Percentiles rank a stretch among this genome's conserved stretches.
phyloP scores from a whole-genome alignment of 1,284 basidiomycete species.

The Waitea zeae region DNA sequence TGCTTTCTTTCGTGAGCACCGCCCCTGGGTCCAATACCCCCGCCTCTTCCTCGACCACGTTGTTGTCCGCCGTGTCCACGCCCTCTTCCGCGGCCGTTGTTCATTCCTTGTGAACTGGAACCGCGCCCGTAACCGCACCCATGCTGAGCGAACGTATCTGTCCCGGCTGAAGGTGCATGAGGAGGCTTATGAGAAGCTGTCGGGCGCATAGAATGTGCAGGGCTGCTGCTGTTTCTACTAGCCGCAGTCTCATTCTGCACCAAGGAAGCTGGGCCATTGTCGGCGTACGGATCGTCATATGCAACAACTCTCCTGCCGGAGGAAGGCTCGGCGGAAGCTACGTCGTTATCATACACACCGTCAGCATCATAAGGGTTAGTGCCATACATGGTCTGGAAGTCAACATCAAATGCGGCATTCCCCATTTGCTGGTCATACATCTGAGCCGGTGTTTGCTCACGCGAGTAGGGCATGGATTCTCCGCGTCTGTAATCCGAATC shows the following conservation, averaged over 20 bases:
- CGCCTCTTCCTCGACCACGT: slow-evolving; percentile 19
- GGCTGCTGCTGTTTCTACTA: no score
- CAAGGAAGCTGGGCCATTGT: no score
- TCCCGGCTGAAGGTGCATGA: no score
- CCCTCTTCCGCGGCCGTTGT: slow-evolving; percentile 10
- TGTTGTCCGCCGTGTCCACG: slow-evolving; percentile 7
- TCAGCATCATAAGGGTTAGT: slow-evolving; percentile 41
- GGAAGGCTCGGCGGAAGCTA: slow-evolving; percentile 26
- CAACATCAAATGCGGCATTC: no score
- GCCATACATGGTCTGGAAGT: background rate
- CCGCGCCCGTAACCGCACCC: slow-evolving; percentile 27
- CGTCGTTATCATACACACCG: slow-evolving; percentile 10
- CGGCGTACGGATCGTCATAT: slow-evolving; percentile 67
- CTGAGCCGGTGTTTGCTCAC: slow-evolving; percentile 22
- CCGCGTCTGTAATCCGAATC: slow-evolving; percentile 4
- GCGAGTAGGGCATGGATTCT: background rate
- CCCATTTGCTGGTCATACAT: slow-evolving; percentile 35
- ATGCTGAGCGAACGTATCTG: no score
- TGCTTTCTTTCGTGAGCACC: slow-evolving; percentile 4
- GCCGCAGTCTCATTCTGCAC: no score
- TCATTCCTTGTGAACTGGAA: background rate
- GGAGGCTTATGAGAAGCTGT: no score
- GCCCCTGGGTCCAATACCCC: slow-evolving; percentile 11
- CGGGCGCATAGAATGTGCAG: no score
- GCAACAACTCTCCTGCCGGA: slow-evolving; percentile 48